Evolutionary conservation across 176 grass and related monocot genomes (phyloP), one percentile per base, ranked within the genome.

Genomic region (Luzula sylvatica): DNA sequence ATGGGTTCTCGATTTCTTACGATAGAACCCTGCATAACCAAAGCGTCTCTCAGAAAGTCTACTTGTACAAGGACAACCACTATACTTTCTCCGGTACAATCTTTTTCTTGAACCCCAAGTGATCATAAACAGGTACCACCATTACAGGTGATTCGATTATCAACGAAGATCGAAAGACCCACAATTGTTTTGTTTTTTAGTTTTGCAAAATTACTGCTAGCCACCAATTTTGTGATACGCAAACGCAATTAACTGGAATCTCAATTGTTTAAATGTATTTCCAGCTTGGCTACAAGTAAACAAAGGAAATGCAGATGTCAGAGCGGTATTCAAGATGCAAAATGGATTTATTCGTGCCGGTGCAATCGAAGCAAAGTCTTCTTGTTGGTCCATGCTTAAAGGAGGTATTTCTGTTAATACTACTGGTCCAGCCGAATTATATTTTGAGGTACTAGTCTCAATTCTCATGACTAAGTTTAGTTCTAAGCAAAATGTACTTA

Each of bases 381-480:
- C n/a, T n/a, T n/a, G n/a, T 52, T 96, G 84, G 90, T 73, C 84
- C 23, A 85, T 96, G 43, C 73, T 96, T 68, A 89, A 96, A 23
- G 84, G 90, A 16, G 90, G 90, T 0, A 66, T 96, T 28, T 86
- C 90, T 52, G 63, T 75, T 50, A 46, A 72, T 17, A 47, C 67
- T 23, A 57, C 84, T 29, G 90, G 77, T 2, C 45, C 64, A 17
- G 77, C 80, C 0, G 71, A 82, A 8, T 68, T 96, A 38, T 79
- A 70, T 66, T 96, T 96, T 46, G 84, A 96, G 84, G 79, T 88
- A 58, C n/a, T n/a, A n/a, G n/a, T n/a, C n/a, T n/a, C n/a, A n/a
- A n/a, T n/a, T n/a, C n/a, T n/a, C n/a, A n/a, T n/a, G n/a, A n/a
- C n/a, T n/a, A n/a, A n/a, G n/a, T n/a, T n/a, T n/a, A n/a, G n/a